These are phyloP conservation scores for Trichoderma breve DNA, from an alignment of 2,329 filamentous ascomycete genomes.

Conservation along the genomic window DNA sequence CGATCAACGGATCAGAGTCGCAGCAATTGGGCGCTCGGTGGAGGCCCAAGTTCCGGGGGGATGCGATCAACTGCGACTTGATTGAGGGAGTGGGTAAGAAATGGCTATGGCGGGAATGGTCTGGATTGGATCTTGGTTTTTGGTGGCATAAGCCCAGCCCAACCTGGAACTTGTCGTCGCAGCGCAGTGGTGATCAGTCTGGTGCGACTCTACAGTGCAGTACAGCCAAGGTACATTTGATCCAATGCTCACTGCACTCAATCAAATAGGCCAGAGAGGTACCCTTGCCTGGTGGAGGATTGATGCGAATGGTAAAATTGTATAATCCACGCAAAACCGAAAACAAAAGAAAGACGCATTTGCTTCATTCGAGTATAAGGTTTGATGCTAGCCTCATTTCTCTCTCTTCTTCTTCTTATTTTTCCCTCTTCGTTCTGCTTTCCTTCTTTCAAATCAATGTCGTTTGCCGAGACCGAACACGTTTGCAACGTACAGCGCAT, in stretches of 20 bases:
- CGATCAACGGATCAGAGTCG: not conserved
- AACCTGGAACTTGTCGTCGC: not conserved
- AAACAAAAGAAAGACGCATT: not conserved
- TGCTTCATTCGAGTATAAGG: not conserved
- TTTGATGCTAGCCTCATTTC: not conserved
- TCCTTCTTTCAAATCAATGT: not conserved
- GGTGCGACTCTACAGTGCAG: not conserved
- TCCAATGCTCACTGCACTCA: not conserved
- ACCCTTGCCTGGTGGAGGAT: no score
- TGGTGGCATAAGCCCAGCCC: not conserved
- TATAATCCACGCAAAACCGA: not conserved
- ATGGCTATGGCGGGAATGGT: not conserved
- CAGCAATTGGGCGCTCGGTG: constrained; percentile 7
- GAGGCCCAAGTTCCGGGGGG: constrained; percentile 16
- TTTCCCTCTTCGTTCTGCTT: not conserved
- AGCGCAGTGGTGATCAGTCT: not conserved
- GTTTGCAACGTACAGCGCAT: not conserved
- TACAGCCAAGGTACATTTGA: no score
- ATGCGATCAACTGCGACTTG: constrained; percentile 7
- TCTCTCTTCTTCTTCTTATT: not conserved
- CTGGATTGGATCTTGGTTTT: not conserved
- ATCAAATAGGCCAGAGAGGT: not conserved
- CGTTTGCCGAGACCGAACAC: not conserved
- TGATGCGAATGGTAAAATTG: no score
- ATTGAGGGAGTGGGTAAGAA: constrained; percentile 4